Evolutionary conservation across 306 rosid genomes (phyloP).

Genomic region (Hylodesmum podocarpum): DNA sequence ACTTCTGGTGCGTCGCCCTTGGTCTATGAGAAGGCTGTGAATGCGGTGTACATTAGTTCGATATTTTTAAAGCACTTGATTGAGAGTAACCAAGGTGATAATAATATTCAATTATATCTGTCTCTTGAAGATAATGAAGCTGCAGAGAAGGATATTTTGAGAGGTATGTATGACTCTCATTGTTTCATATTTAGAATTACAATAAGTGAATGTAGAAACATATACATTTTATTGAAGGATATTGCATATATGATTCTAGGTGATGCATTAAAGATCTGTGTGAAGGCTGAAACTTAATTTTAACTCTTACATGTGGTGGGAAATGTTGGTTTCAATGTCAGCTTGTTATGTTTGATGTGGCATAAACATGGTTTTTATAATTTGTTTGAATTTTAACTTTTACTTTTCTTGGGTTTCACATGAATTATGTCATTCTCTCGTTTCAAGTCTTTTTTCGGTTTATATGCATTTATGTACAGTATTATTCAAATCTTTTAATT

Average conservation of each 20-base stretch:
- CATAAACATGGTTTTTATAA: not conserved
- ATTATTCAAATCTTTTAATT: constrained; percentile 1
- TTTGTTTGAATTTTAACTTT: constrained; percentile 16
- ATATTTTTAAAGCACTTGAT: constrained; percentile 80
- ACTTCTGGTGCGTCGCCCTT: constrained; percentile 54
- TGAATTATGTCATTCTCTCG: not conserved
- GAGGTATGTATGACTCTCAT: constrained; percentile 46
- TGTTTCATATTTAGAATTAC: constrained; percentile 11
- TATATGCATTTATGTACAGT: not conserved
- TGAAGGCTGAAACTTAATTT: constrained; percentile 7
- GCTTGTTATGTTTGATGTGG: constrained; percentile 1
- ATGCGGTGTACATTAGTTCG: constrained; percentile 82
- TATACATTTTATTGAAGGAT: not conserved
- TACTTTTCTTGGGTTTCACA: constrained; percentile 7
- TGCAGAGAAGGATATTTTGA: constrained; percentile 45
- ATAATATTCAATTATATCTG: constrained; percentile 55
- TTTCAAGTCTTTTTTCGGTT: not conserved
- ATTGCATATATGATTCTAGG: not conserved
- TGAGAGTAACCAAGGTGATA: constrained; percentile 58
- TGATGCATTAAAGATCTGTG: constrained; percentile 15
- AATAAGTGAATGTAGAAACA: not conserved
- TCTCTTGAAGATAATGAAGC: constrained; percentile 67
- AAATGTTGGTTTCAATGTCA: not conserved
- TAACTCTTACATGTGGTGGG: constrained; percentile 12
- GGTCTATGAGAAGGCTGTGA: constrained; percentile 76